Conservation (phyloP, 352 stramenopile species). For the Phytophthora pistaciae region DNA sequence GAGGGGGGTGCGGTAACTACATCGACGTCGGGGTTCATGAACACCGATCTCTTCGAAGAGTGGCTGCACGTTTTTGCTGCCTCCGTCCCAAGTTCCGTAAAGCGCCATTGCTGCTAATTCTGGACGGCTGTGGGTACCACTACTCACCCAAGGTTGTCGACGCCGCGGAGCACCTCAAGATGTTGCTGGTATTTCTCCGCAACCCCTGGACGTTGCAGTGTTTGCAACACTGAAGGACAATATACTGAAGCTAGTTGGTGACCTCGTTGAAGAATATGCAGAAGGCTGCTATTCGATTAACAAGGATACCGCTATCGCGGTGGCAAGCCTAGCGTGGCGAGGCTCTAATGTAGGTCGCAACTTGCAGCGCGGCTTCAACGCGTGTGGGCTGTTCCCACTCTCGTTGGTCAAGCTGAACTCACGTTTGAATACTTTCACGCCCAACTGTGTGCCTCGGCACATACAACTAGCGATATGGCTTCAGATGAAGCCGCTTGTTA, state of each 20-base stretch:
- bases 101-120: no score
- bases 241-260: slow-evolving; percentile 4
- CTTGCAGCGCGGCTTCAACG: neutral
- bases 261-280: slow-evolving; percentile 12
- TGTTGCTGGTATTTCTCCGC: no score
- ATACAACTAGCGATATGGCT: no score
- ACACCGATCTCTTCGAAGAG: no score
- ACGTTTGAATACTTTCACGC: slow-evolving; percentile 1
- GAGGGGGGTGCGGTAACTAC: no score
- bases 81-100: no score
- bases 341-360: slow-evolving; percentile 7
- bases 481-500: no score
- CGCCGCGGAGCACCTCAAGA: no score
- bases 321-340: slow-evolving; percentile 10
- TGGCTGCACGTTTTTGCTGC: no score
- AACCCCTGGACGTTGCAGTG: slow-evolving; percentile 30
- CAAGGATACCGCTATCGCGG: slow-evolving; percentile 4
- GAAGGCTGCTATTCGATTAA: slow-evolving; percentile 5
- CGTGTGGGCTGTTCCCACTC: slow-evolving; percentile 15
- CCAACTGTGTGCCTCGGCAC: neutral
- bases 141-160: no score
- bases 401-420: slow-evolving; percentile 17
- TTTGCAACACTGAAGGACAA: slow-evolving; percentile 27
- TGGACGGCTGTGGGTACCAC: no score
- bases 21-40: no score